These are phyloP conservation scores for Teratosphaeria nubilosa DNA, from an alignment of 2,329 filamentous ascomycete species.

Conservation along the genomic window DNA sequence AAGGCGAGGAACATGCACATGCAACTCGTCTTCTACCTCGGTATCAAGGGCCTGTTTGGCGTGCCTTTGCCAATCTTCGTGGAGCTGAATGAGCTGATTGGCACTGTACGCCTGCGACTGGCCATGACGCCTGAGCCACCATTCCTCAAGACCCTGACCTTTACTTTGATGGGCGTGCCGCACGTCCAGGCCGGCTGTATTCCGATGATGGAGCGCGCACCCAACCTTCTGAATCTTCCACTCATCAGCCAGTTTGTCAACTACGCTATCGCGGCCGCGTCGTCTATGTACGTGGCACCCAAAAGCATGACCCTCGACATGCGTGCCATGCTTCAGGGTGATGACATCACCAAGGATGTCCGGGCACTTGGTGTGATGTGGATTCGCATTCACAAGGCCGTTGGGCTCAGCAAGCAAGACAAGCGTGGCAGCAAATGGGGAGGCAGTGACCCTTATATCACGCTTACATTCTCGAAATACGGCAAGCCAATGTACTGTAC, in stretches of 20 bases:
- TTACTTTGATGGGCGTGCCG: slow-evolving; percentile 88
- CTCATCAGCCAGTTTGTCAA: slow-evolving; percentile 96
- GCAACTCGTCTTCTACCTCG: slow-evolving; percentile 89
- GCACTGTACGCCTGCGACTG: slow-evolving; percentile 71
- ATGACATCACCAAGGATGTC: slow-evolving; percentile 84
- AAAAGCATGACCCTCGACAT: slow-evolving; percentile 83
- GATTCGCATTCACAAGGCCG: slow-evolving; percentile 80
- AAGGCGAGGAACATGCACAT: slow-evolving; percentile 92
- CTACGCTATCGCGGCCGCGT: slow-evolving; percentile 79
- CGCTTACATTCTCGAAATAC: slow-evolving; percentile 89
- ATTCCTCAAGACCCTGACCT: slow-evolving; percentile 82
- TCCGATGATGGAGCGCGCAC: slow-evolving; percentile 81
- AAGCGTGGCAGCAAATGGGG: slow-evolving; percentile 69
- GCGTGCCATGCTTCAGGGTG: slow-evolving; percentile 79
- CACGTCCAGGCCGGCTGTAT: slow-evolving; percentile 83
- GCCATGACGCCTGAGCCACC: slow-evolving; percentile 84
- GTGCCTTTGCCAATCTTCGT: slow-evolving; percentile 81
- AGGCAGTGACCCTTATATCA: slow-evolving; percentile 92
- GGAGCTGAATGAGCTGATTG: slow-evolving; percentile 82
- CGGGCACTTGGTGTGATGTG: slow-evolving; percentile 82
- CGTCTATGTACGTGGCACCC: slow-evolving; percentile 86
- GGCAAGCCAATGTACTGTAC: slow-evolving; percentile 97
- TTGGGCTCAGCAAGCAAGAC: slow-evolving; percentile 86
- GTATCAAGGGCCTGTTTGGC: slow-evolving; percentile 78
- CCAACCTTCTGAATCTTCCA: slow-evolving; percentile 85